Percentiles rank a stretch among this genome's conserved stretches.
These are phyloP conservation scores for Moesziomyces globuligerus DNA, from an alignment of 1,284 basidiomycete genomes.

Conservation along the genomic window DNA sequence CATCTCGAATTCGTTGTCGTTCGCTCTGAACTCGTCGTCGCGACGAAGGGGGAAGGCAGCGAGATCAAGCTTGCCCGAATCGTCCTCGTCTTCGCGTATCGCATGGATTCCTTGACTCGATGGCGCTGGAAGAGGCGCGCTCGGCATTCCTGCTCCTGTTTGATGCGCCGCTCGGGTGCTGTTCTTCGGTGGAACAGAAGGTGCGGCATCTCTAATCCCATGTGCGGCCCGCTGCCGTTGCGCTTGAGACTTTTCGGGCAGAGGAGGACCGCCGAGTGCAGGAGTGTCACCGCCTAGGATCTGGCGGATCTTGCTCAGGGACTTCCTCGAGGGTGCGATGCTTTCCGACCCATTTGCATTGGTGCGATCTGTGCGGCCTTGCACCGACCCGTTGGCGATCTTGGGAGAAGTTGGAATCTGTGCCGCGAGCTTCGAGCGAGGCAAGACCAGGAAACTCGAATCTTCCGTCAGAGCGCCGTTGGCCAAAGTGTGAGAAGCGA, in stretches of 20 bases:
- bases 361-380: background rate
- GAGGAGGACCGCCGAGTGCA: slow-evolving; percentile 1
- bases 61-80: slow-evolving; percentile 10
- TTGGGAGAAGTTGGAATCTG: background rate
- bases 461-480: slow-evolving; percentile 1
- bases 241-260: slow-evolving; percentile 2
- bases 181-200: slow-evolving; percentile 16
- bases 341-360: background rate
- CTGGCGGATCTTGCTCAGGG: slow-evolving; percentile 34
- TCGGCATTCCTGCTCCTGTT: background rate
- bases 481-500: background rate
- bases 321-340: slow-evolving; percentile 15
- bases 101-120: background rate
- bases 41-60: slow-evolving; percentile 32
- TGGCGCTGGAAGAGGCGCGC: slow-evolving; percentile 6
- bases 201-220: background rate
- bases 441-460: slow-evolving; percentile 10
- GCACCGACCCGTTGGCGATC: background rate
- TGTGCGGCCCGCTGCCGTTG: background rate
- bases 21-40: slow-evolving; percentile 35
- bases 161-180: background rate
- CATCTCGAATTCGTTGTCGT: slow-evolving; percentile 34
- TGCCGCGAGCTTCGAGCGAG: background rate
- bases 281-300: slow-evolving; percentile 23
- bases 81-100: slow-evolving; percentile 4